Evolutionary conservation across 1,284 basidiomycete species (phyloP), one percentile per base, ranked within the genome.

Genomic region (Cutaneotrichosporon dermatis): DNA sequence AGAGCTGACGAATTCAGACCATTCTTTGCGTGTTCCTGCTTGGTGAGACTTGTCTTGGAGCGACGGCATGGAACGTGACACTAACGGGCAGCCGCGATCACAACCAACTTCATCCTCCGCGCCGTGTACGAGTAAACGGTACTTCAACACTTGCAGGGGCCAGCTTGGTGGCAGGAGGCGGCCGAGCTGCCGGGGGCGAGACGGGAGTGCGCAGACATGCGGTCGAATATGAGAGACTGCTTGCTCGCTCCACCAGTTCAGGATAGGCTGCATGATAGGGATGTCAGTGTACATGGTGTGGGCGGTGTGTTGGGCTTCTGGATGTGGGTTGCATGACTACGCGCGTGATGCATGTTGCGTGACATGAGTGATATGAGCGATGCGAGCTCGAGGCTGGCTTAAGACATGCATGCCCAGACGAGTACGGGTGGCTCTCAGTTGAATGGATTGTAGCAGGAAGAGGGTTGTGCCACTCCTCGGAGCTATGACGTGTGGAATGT

Each of bases 61-160:
- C 39, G 39, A 40, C 11, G 6, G 15, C 13, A 49, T 34, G 13
- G 34, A 33, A 9, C 43, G 42, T 15, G 34, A 43, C 44, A 49
- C 64, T 46, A 35, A 42, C 57, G 58, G 73, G 0, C 62, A 92
- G 92, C 88, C 59, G 92, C 93, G 42, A 87, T 96, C 70, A 80
- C 91, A 55, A 86, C 88, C 80, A 96, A 96, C 78, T 95, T 96
- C 70, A 82, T 92, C 65, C 82, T 96, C 66, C 77, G 77, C 61
- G 75, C 77, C 33, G 69, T 73, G 35, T 73, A 73, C 49, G 51
- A 59, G 35, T 59, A 59, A 37, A 42, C 52, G 13, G 8, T 13
- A 6, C 12, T 2, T 3, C 9, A 35, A 55, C 37, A n/a, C 39
- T 35, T 9, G 39, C 37, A 41, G 35, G 33, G 6, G 46, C 33